Conservation (phyloP, 176 grass and related monocot species). For the Puya raimondii region DNA sequence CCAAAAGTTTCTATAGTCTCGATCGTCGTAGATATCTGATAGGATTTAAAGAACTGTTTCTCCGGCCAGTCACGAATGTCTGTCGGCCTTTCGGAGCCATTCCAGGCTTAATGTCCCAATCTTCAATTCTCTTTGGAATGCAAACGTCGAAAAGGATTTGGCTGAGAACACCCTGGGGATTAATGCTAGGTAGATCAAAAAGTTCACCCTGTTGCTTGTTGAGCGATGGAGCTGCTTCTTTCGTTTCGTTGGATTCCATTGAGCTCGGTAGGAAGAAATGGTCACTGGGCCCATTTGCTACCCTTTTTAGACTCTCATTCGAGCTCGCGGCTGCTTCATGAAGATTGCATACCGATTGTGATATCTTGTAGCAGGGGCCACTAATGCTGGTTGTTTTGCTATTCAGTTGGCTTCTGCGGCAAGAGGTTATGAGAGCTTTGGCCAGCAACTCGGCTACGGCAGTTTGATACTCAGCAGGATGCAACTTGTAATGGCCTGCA, state of each 20-base stretch:
- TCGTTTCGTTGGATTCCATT: conserved; percentile 35
- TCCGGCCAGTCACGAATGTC: conserved; percentile 28
- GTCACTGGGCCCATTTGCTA: conserved; percentile 44
- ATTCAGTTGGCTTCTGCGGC: conserved; percentile 49
- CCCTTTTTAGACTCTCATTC: conserved; percentile 65
- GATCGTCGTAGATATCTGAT: conserved; percentile 77
- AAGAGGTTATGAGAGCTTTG: conserved; percentile 51
- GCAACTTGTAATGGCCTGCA: conserved; percentile 56
- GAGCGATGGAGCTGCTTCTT: conserved; percentile 41
- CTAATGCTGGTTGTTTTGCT: conserved; percentile 11
- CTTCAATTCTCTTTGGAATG: conserved; percentile 82
- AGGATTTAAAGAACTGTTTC: conserved; percentile 62
- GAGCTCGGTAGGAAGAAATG: conserved; percentile 67
- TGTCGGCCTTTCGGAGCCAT: conserved; percentile 49
- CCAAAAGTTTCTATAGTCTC: conserved; percentile 40
- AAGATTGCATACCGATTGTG: conserved; percentile 72
- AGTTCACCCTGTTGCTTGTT: conserved; percentile 41
- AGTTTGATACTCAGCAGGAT: conserved; percentile 58
- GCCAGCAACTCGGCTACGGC: conserved; percentile 53
- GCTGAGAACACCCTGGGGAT: conserved; percentile 78
- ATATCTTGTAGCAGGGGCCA: conserved; percentile 47
- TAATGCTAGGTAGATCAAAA: conserved; percentile 50
- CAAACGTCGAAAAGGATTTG: conserved; percentile 88
- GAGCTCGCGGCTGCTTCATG: conserved; percentile 60
- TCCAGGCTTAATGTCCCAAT: conserved; percentile 83